These are phyloP conservation scores for Ceratocystis variospora DNA, from an alignment of 2,329 filamentous ascomycete genomes.

Conservation along the genomic window DNA sequence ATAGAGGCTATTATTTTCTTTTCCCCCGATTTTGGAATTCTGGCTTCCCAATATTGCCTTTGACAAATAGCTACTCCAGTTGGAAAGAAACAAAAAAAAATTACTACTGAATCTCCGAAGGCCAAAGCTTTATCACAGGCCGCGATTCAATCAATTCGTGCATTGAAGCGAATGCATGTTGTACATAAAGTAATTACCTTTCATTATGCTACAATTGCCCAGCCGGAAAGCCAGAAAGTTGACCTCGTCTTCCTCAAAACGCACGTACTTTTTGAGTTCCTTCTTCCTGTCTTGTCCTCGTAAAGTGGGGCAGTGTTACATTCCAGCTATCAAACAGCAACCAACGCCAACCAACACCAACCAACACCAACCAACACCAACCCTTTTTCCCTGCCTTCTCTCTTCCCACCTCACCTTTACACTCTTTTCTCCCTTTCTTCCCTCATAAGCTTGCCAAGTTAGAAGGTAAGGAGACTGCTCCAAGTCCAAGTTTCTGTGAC, in stretches of 20 bases:
- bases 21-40: not conserved
- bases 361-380: not conserved
- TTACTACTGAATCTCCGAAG: not conserved
- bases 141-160: not conserved
- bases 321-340: not conserved
- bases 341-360: not conserved
- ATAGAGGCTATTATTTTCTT: not conserved
- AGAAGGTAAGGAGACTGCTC: not conserved
- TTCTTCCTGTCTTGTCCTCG: not conserved
- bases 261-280: not conserved
- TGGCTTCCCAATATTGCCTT: not conserved
- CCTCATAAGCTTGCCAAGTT: too few relatives aligned
- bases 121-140: not conserved
- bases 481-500: not conserved
- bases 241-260: not conserved
- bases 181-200: not conserved
- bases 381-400: not conserved
- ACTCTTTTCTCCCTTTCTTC: not conserved
- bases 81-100: too few relatives aligned
- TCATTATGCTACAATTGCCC: not conserved
- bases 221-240: not conserved
- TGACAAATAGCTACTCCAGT: not conserved
- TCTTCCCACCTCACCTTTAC: not conserved
- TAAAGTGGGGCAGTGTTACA: constrained; percentile 1
- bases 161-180: not conserved